Conservation (phyloP, 768 basidiomycete species). For the Leucocoprinus leucothites region DNA sequence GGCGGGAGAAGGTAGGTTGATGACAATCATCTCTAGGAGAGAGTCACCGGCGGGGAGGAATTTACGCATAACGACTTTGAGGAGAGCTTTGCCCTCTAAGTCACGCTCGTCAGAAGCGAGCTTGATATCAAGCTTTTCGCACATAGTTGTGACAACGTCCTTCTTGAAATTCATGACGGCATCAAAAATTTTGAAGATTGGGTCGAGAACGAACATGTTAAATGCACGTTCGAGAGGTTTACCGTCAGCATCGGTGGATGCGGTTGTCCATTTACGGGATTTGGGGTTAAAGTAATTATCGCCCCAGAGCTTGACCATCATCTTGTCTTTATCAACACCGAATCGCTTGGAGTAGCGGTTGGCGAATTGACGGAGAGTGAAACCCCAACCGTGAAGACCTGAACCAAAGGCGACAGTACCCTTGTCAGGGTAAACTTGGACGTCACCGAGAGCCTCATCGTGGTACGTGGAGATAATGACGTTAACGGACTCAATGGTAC, state of each 20-base stretch:
- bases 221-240: constrained; percentile 97
- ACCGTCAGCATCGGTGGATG: constrained; percentile 69
- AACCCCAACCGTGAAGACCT: constrained; percentile 99
- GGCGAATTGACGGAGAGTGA: constrained; percentile 98
- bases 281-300: constrained; percentile 99
- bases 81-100: constrained; percentile 90
- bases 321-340: constrained; percentile 97
- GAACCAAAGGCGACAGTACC: constrained; percentile 99
- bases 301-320: constrained; percentile 97
- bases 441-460: constrained; percentile 91
- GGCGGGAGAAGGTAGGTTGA: constrained; percentile 95
- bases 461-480: constrained; percentile 98
- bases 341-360: constrained; percentile 95
- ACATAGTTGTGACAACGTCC: constrained; percentile 76
- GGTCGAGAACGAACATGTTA: constrained; percentile 97
- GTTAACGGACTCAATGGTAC: constrained; percentile 97
- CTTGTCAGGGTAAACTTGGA: constrained; percentile 97
- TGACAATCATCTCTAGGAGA: constrained; percentile 99
- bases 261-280: constrained; percentile 95
- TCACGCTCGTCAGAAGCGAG: constrained; percentile 87
- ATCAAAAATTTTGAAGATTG: constrained; percentile 98
- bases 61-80: constrained; percentile 98
- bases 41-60: constrained; percentile 99
- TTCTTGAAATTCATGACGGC: constrained; percentile 99
- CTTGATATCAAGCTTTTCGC: constrained; percentile 95